Conservation (phyloP, 345 rosid genomes). For the Citrus trifoliata region DNA sequence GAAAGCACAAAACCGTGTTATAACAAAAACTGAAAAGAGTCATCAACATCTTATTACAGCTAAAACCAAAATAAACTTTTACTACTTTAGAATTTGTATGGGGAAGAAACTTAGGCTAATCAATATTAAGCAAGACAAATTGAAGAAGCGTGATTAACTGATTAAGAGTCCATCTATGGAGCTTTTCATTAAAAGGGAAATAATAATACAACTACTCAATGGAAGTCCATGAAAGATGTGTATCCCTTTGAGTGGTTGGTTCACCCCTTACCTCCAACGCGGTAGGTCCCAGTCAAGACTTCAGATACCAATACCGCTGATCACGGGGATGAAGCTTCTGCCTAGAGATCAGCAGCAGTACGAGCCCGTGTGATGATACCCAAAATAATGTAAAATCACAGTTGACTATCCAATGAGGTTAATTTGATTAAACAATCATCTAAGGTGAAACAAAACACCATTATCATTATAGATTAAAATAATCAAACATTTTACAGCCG, state of each 20-base stretch:
- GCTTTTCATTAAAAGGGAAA: background rate
- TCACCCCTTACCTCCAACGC: background rate
- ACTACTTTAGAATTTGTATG: background rate
- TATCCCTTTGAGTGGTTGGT: background rate
- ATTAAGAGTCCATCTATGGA: background rate
- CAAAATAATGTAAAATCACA: background rate
- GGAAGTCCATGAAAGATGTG: background rate
- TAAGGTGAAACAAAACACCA: conserved; percentile 13
- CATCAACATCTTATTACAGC: background rate
- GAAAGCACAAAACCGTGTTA: background rate
- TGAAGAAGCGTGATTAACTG: background rate
- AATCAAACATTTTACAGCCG: background rate
- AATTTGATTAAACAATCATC: conserved; percentile 19
- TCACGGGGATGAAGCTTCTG: background rate
- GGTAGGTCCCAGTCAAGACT: background rate
- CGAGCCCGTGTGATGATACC: background rate
- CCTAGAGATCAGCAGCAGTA: conserved; percentile 9
- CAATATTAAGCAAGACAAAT: background rate
- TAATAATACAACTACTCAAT: background rate
- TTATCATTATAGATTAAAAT: conserved; percentile 5
- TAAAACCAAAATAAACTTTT: background rate
- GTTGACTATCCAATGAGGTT: conserved; percentile 25
- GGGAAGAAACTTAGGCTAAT: background rate
- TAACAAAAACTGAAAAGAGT: background rate
- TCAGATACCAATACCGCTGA: conserved; percentile 1